phyloP scores from a whole-genome alignment of 352 stramenopile genomes.

The Pseudoperonospora humuli region DNA sequence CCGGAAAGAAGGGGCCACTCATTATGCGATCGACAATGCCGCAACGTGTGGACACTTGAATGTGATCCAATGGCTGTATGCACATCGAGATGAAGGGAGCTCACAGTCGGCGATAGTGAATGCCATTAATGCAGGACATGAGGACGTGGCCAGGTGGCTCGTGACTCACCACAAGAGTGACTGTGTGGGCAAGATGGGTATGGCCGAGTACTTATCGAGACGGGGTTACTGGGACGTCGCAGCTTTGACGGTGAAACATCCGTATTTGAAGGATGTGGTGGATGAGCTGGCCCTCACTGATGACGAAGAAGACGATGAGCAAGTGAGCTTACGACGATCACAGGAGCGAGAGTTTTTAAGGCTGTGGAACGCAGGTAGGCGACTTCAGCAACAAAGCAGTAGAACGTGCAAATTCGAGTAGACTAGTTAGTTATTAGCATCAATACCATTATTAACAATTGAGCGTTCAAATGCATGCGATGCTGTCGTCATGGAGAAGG shows the following conservation, averaged over 20 bases:
- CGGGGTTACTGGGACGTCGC: slow-evolving; percentile 25
- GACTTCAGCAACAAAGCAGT: slow-evolving; percentile 1
- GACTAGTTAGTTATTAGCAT: slow-evolving; percentile 8
- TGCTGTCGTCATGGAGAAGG: background rate
- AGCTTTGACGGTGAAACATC: slow-evolving; percentile 26
- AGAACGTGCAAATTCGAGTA: slow-evolving; percentile 6
- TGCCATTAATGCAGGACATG: slow-evolving; percentile 43
- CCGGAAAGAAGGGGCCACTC: slow-evolving; percentile 42
- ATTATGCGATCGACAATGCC: slow-evolving; percentile 51
- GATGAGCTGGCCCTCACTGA: slow-evolving; percentile 12
- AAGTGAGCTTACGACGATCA: slow-evolving; percentile 1
- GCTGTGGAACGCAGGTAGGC: slow-evolving; percentile 5
- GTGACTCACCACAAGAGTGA: slow-evolving; percentile 30
- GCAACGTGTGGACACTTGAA: slow-evolving; percentile 36
- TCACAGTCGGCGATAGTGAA: slow-evolving; percentile 63
- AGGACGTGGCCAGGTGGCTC: slow-evolving; percentile 51
- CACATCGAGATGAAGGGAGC: slow-evolving; percentile 49
- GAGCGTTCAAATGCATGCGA: background rate
- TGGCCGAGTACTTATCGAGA: slow-evolving; percentile 32
- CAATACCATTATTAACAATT: background rate
- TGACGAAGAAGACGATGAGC: slow-evolving; percentile 19
- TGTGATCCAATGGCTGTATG: slow-evolving; percentile 47
- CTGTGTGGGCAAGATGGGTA: slow-evolving; percentile 27
- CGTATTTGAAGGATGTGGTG: slow-evolving; percentile 25
- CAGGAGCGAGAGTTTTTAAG: slow-evolving; percentile 13